Percentiles rank a stretch among this genome's conserved stretches.
Conservation (phyloP, 1,284 basidiomycete species). For the Cryptococcus depauperatus region DNA sequence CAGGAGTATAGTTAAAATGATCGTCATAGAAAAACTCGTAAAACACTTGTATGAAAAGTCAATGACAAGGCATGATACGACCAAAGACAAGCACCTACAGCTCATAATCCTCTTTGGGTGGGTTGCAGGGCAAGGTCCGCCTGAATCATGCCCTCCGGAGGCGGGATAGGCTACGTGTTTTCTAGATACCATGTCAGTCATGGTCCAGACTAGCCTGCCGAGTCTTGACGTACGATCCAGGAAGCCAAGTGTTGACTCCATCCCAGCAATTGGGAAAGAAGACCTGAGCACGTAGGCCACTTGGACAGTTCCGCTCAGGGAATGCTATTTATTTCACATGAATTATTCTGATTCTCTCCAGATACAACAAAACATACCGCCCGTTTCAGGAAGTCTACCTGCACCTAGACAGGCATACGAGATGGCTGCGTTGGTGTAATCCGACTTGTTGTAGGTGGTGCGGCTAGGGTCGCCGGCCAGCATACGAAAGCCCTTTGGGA, state of each 20-base stretch:
- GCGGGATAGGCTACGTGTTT: slow-evolving; percentile 48
- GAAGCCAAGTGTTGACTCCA: slow-evolving; percentile 46
- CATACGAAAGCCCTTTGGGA: slow-evolving; percentile 47
- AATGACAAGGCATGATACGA: slow-evolving; percentile 14
- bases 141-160: slow-evolving; percentile 39
- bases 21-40: slow-evolving; percentile 40
- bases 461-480: slow-evolving; percentile 42
- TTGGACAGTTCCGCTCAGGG: slow-evolving; percentile 40
- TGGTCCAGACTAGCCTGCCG: no score
- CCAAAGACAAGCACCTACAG: no score
- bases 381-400: slow-evolving; percentile 7
- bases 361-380: no score
- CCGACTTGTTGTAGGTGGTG: slow-evolving; percentile 22
- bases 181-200: no score
- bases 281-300: slow-evolving; percentile 45
- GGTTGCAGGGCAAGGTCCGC: slow-evolving; percentile 44
- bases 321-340: no score
- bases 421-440: slow-evolving; percentile 33
- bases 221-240: slow-evolving; percentile 43
- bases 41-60: no score
- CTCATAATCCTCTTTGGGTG: no score
- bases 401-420: slow-evolving; percentile 47
- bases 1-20: slow-evolving; percentile 32
- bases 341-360: no score
- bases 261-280: slow-evolving; percentile 48